These are phyloP conservation scores for Pyricularia sp. DNA, from an alignment of 2,329 filamentous ascomycete species.

Conservation along the genomic window DNA sequence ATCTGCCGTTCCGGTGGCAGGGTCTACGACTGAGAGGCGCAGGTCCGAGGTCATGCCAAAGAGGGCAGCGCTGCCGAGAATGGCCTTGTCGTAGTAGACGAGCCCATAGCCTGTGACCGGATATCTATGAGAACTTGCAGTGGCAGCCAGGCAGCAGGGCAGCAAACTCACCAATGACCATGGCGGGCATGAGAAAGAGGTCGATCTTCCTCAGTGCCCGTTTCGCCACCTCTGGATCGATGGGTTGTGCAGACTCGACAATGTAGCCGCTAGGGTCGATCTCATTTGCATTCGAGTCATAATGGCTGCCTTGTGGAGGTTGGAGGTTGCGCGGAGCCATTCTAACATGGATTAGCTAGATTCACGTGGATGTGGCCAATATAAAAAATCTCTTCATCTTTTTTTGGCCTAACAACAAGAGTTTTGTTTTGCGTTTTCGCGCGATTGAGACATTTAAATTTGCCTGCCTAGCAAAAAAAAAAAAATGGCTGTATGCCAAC, in stretches of 20 bases:
- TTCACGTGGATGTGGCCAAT: not conserved
- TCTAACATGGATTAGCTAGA: not conserved
- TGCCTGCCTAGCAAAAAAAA: not conserved
- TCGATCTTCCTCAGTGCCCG: conserved; percentile 48
- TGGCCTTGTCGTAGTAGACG: conserved; percentile 68
- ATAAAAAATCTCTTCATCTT: not conserved
- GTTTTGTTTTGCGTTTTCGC: not conserved
- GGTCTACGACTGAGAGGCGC: conserved; percentile 41
- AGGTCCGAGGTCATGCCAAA: conserved; percentile 71
- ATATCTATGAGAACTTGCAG: not conserved
- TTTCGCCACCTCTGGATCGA: conserved; percentile 34
- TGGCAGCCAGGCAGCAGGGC: not conserved
- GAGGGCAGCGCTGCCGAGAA: conserved; percentile 61
- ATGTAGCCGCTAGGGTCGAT: not conserved
- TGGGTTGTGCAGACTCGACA: not conserved
- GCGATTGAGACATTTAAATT: not conserved
- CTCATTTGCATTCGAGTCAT: not conserved
- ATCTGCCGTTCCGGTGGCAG: conserved; percentile 36
- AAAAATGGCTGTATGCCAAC: not conserved
- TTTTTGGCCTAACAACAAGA: not conserved
- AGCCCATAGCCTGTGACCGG: conserved; percentile 35
- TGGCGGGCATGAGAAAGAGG: conserved; percentile 44
- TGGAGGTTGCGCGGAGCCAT: not conserved
- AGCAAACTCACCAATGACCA: conserved; percentile 34
- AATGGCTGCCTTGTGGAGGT: not conserved